Evolutionary conservation across 225 moss, liverwort and hornwort species (phyloP), one percentile per base, ranked within the genome.

Genomic region (Bryoerythrophyllum caledonicum): DNA sequence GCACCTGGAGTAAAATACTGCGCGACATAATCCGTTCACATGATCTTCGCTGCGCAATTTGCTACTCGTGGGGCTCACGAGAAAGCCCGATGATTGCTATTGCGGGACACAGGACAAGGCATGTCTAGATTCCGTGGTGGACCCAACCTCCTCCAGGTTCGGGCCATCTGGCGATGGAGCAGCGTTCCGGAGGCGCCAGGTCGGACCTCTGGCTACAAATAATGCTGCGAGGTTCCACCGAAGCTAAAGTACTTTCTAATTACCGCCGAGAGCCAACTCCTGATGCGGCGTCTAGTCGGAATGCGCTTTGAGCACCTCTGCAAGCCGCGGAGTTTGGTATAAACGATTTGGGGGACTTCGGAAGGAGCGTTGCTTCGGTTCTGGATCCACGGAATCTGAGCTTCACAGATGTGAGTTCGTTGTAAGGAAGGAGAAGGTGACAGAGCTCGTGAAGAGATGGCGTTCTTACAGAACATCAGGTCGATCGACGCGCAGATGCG

Each of bases 401-500:
- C 40, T 40, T 40, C 40, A 27, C 55, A 8, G n/a, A 11, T 48
- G 70, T 28, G 64, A 64, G 48, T 35, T 56, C 20, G 20, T 40
- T 10, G 27, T 58, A 8, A 27, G 26, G 27, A 6, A 19, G 41
- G 3, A 20, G 37, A 53, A 28, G 51, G 20, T 68, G 71, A 7
- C 37, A 15, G 70, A 59, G 20, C 10, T 43, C 17, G 19, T 71
- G 71, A 25, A 56, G 16, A 10, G 13, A 82, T 82, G 82, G 82
- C 80, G 64, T 59, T 15, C 30, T 57, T 89, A 53, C 77, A 82
- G 56, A 89, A 86, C 70, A 79, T 60, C 51, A 64, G 9, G 78
- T 86, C 86, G 26, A 86, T 89, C 30, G 89, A 89, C 65, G 89
- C 83, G 44, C 86, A 86, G 84, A 89, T 89, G 89, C 77, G 89